phyloP scores from a whole-genome alignment of 75 land plant species.

The Selaginella tamariscina region DNA sequence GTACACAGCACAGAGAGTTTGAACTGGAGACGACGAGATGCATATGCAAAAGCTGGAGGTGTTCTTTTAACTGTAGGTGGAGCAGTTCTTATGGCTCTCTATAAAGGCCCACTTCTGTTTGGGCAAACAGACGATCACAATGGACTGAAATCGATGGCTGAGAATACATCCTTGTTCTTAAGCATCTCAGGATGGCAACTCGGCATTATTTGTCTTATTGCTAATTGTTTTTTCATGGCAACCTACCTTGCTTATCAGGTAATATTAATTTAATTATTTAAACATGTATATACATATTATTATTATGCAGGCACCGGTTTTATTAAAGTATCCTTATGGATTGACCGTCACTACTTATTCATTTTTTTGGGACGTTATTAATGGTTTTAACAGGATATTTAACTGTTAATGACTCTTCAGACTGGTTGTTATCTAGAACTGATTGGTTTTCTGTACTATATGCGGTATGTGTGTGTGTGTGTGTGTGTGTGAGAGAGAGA shows the following conservation, averaged over 20 bases:
- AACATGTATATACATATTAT: background rate
- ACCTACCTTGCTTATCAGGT: conserved; percentile 75
- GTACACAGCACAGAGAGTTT: conserved; percentile 55
- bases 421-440: conserved; percentile 61
- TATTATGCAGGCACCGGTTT: conserved; percentile 46
- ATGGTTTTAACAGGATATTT: conserved; percentile 53
- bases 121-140: conserved; percentile 19
- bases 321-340: conserved; percentile 60
- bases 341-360: conserved; percentile 80
- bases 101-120: conserved; percentile 51
- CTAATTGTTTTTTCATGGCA: conserved; percentile 94
- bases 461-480: too few relatives aligned
- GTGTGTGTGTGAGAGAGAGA: too few relatives aligned
- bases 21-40: conserved; percentile 43
- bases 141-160: background rate
- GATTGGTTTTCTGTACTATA: conserved; percentile 61
- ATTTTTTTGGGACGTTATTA: conserved; percentile 61
- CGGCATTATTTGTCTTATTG: conserved; percentile 80
- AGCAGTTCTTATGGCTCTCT: conserved; percentile 67
- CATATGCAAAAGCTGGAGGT: conserved; percentile 58
- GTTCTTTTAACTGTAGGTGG: conserved; percentile 59
- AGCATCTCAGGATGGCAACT: conserved; percentile 40
- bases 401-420: conserved; percentile 32
- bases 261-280: background rate
- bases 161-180: background rate